A percentile compares a stretch with the other conserved stretches of the same genome.
Conservation (phyloP, 306 rosid genomes). For the Cucurbita maxima region DNA sequence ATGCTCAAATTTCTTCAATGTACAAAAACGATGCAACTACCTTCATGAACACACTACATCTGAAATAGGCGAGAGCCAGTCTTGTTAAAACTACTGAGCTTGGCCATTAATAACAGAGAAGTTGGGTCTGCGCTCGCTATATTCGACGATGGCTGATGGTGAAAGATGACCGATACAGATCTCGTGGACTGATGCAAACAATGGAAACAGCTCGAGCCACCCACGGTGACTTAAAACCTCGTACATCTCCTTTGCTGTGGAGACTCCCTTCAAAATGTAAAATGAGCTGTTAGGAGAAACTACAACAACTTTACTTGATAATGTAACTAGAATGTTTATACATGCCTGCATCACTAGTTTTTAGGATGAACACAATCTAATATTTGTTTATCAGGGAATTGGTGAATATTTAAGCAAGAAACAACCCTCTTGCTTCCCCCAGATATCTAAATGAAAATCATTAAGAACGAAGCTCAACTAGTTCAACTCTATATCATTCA, state of each 20-base stretch:
- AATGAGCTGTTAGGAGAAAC: background rate
- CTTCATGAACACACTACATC: background rate
- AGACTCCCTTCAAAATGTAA: slow-evolving; percentile 56
- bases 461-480: too few relatives aligned
- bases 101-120: slow-evolving; percentile 13
- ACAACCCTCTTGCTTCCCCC: background rate
- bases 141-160: slow-evolving; percentile 74
- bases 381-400: background rate
- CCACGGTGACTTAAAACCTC: slow-evolving; percentile 74
- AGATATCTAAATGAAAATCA: too few relatives aligned
- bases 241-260: slow-evolving; percentile 71
- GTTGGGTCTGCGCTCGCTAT: slow-evolving; percentile 33
- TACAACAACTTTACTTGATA: background rate
- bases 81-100: background rate
- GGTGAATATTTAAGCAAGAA: background rate
- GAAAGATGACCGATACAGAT: slow-evolving; percentile 65
- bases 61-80: slow-evolving; percentile 3
- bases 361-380: background rate
- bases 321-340: background rate
- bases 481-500: too few relatives aligned
- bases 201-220: slow-evolving; percentile 72
- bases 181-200: slow-evolving; percentile 68
- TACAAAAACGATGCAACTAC: background rate
- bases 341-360: background rate
- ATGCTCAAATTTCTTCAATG: background rate